These are phyloP conservation scores for Seiridium cupressi DNA, from an alignment of 2,329 filamentous ascomycete species.

Conservation along the genomic window DNA sequence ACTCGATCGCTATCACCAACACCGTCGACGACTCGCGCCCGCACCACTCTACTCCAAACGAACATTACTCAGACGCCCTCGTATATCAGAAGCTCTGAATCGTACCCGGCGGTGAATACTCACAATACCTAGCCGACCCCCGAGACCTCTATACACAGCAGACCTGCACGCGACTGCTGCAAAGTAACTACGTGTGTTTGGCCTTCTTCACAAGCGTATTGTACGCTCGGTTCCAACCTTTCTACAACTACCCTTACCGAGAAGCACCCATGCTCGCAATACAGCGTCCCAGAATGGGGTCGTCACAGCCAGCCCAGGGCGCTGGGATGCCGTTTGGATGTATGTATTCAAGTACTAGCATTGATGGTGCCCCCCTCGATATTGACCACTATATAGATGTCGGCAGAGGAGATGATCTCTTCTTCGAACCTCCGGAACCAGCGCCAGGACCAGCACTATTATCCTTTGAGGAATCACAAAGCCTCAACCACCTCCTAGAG, in stretches of 20 bases:
- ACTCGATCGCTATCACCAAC: neutral
- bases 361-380: neutral
- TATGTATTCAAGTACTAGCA: slow-evolving; percentile 35
- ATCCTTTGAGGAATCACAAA: slow-evolving; percentile 58
- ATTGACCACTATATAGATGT: slow-evolving; percentile 6
- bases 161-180: neutral
- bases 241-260: slow-evolving; percentile 5
- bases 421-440: slow-evolving; percentile 57
- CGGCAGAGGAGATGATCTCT: slow-evolving; percentile 13
- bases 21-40: neutral
- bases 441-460: slow-evolving; percentile 65
- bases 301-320: slow-evolving; percentile 53
- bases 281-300: slow-evolving; percentile 58
- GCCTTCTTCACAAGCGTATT: neutral
- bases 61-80: too few species aligned
- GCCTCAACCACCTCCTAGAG: slow-evolving; percentile 58
- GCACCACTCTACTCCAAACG: too few species aligned
- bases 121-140: neutral
- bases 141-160: neutral
- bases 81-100: too few species aligned
- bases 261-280: slow-evolving; percentile 55
- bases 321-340: slow-evolving; percentile 63
- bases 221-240: neutral
- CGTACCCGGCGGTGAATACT: too few species aligned
- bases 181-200: neutral